phyloP scores from a whole-genome alignment of 1,139 yeast species.

The Keqinozyma sinolaborantium region DNA sequence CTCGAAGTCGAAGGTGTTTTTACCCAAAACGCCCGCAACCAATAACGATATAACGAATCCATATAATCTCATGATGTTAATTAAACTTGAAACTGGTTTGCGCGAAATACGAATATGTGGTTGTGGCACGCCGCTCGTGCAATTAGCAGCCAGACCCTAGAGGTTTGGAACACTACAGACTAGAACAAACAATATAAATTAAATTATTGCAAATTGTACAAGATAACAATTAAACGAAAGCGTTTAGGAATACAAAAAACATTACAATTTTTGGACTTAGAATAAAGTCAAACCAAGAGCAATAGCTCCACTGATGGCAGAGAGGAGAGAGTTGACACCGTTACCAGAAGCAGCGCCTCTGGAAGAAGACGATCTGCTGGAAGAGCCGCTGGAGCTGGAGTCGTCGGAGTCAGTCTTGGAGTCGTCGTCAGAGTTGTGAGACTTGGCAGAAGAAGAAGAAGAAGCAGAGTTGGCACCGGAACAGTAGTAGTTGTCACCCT shows the following conservation, averaged over 20 bases:
- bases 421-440: conserved; percentile 22
- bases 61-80: conserved; percentile 5
- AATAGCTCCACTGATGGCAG: conserved; percentile 57
- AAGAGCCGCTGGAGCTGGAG: conserved; percentile 16
- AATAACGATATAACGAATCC: conserved; percentile 5
- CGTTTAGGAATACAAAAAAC: too few relatives aligned
- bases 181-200: too few relatives aligned
- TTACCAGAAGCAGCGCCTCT: conserved; percentile 25
- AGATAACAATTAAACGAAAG: too few relatives aligned
- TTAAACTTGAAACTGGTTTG: too few relatives aligned
- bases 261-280: too few relatives aligned
- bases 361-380: conserved; percentile 23
- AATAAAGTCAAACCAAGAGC: conserved; percentile 64
- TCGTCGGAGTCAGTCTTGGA: conserved; percentile 24
- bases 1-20: conserved; percentile 18
- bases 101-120: too few relatives aligned
- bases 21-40: conserved; percentile 9
- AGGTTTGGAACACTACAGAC: too few relatives aligned
- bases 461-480: conserved; percentile 56
- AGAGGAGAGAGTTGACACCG: conserved; percentile 38
- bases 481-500: conserved; percentile 87
- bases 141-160: too few relatives aligned
- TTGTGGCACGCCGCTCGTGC: too few relatives aligned
- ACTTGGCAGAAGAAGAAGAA: conserved; percentile 42
- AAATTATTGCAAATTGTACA: too few relatives aligned